Evolutionary conservation across 192 early-diverging fungal genomes (phyloP), one percentile per base, ranked within the genome.

Genomic region (Dissophora ornata): DNA sequence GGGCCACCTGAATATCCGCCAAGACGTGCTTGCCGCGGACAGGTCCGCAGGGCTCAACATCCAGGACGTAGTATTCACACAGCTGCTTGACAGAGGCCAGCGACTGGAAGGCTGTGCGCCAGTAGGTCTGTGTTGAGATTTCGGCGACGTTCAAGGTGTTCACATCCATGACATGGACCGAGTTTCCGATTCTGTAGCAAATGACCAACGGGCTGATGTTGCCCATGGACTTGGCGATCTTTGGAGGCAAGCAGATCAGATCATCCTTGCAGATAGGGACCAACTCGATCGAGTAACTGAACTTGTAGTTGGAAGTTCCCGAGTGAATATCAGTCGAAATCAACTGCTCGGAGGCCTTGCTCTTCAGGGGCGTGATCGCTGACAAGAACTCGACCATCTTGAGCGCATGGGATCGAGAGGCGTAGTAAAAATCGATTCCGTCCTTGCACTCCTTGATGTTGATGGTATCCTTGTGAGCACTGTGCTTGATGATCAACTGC

Each of bases 221-320:
- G 45, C 94, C 93, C 56, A 97, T 80, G 19, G 86, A 68, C 63
- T 92, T 90, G 24, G 97, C 95, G 38, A 96, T 69, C 80, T 96
- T 98, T 22, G 85, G 81, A 30, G 94, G 90, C 65, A 99, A 82
- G 57, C 89, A 92, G 6, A 98, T 82, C 61, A 99, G 71, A 83
- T 99, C 97, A 79, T 99, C 97, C 81, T 92, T 94, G 84, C 97
- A 99, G 42, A 99, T 87, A 32, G 97, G 97, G 49, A 94, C 92
- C 64, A 99, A 82, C 81, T 99, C 97, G 12, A 96, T 88, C 18
- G 97, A 96, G 79, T 97, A 98, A 32, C 95, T 92, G 80, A 96
- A 99, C 81, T 97, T 97, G 90, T 92, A 98, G 80, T 95, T 97
- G 54, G 92, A 91, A 9, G 93, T 95, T 50, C 91, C 88, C 28